These are phyloP conservation scores for Candida tibetensis DNA, from an alignment of 805 yeast genomes.

Conservation along the genomic window DNA sequence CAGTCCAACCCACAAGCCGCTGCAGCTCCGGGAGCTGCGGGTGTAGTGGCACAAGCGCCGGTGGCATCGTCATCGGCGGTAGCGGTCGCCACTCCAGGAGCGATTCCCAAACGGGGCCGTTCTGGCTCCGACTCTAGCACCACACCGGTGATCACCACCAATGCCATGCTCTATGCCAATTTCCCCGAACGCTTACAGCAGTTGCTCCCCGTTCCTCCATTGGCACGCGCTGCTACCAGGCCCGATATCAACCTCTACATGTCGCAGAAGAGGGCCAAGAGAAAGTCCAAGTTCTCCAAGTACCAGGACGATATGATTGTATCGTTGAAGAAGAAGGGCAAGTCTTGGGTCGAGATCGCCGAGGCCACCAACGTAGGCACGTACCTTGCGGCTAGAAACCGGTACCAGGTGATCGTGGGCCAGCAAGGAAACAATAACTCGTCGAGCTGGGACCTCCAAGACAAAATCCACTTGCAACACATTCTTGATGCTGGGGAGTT, in stretches of 20 bases:
- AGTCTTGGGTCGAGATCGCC: constrained; percentile 73
- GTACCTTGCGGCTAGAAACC: constrained; percentile 69
- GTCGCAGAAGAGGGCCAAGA: constrained; percentile 49
- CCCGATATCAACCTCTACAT: constrained; percentile 42
- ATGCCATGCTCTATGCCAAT: constrained; percentile 15
- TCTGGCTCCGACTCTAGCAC: constrained; percentile 1
- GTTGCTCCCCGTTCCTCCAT: constrained; percentile 49
- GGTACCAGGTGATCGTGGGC: constrained; percentile 78
- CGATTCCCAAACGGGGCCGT: constrained; percentile 1
- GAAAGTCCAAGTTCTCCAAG: constrained; percentile 66
- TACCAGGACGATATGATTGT: constrained; percentile 69
- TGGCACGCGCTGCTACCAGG: constrained; percentile 39
- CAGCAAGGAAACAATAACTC: constrained; percentile 74
- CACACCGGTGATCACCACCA: neutral
- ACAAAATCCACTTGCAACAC: constrained; percentile 47
- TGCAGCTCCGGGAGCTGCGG: neutral
- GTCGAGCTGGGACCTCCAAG: constrained; percentile 59
- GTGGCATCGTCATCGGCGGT: neutral
- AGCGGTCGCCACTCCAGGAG: neutral
- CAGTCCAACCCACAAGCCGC: neutral
- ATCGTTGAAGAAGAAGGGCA: constrained; percentile 57
- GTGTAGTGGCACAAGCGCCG: constrained; percentile 1
- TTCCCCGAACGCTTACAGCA: constrained; percentile 28
- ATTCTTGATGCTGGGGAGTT: constrained; percentile 67
- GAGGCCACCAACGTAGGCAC: constrained; percentile 60